Evolutionary conservation across 768 basidiomycete genomes (phyloP).

Genomic region (Psilocybe cubensis): DNA sequence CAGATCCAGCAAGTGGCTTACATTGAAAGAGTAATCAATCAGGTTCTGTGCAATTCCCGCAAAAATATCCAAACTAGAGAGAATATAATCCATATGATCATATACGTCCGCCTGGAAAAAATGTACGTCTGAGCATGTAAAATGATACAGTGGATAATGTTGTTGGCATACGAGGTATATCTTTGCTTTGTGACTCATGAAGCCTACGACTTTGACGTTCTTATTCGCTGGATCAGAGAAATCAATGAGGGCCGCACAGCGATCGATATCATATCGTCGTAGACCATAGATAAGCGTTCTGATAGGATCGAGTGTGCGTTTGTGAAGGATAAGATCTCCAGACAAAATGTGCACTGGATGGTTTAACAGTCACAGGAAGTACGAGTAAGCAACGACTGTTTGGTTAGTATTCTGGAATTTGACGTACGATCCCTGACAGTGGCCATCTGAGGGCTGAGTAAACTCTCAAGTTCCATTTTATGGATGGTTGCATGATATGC

Average conservation of each 20-base stretch:
- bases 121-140: neutral
- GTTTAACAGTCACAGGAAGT: too few species aligned
- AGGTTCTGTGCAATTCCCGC: conserved; percentile 70
- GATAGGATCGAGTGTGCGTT: conserved; percentile 74
- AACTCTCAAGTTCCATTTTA: conserved; percentile 60
- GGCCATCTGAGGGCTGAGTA: conserved; percentile 62
- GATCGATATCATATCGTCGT: conserved; percentile 70
- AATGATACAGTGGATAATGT: neutral
- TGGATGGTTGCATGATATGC: conserved; percentile 67
- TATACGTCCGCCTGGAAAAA: conserved; percentile 63
- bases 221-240: conserved; percentile 40
- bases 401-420: too few species aligned
- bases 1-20: conserved; percentile 30
- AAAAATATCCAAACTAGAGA: conserved; percentile 76
- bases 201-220: conserved; percentile 51
- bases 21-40: conserved; percentile 80
- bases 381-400: too few species aligned
- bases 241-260: conserved; percentile 61
- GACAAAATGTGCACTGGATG: conserved; percentile 83
- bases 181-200: conserved; percentile 70
- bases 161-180: conserved; percentile 61
- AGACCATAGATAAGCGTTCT: conserved; percentile 71
- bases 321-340: conserved; percentile 74
- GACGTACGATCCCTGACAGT: conserved; percentile 61
- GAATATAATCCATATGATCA: conserved; percentile 77